phyloP scores from a whole-genome alignment of 768 basidiomycete species.

The Tephrocybe sp. region DNA sequence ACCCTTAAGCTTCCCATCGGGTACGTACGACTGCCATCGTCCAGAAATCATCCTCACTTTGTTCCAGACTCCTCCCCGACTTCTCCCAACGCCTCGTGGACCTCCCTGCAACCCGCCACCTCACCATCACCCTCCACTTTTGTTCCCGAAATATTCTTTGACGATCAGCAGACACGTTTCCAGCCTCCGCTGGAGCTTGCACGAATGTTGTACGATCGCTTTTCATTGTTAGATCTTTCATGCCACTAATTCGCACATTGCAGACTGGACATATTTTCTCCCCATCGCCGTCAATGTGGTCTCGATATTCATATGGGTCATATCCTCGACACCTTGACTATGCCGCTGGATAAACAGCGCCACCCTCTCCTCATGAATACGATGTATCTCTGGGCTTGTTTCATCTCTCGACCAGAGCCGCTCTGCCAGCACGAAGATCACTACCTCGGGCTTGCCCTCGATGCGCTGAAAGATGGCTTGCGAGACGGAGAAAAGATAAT shows the following conservation, averaged over 20 bases:
- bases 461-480: conserved; percentile 64
- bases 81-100: conserved; percentile 56
- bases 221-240: conserved; percentile 8
- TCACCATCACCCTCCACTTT: conserved; percentile 56
- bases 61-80: conserved; percentile 39
- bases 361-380: conserved; percentile 80
- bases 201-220: conserved; percentile 58
- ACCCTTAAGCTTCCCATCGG: conserved; percentile 49
- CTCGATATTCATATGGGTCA: conserved; percentile 68
- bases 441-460: conserved; percentile 65
- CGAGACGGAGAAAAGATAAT: conserved; percentile 53
- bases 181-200: conserved; percentile 60
- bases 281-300: conserved; percentile 75
- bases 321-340: conserved; percentile 59
- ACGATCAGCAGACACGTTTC: conserved; percentile 47
- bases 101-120: conserved; percentile 40
- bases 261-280: conserved; percentile 75
- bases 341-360: conserved; percentile 57
- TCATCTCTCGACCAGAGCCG: conserved; percentile 70
- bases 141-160: conserved; percentile 46
- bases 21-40: conserved; percentile 28
- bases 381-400: conserved; percentile 83
- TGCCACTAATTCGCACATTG: conserved; percentile 14
- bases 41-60: background rate
- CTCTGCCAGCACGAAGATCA: conserved; percentile 72